Conservation (phyloP, 768 basidiomycete species). For the Serendipita vermifera region DNA sequence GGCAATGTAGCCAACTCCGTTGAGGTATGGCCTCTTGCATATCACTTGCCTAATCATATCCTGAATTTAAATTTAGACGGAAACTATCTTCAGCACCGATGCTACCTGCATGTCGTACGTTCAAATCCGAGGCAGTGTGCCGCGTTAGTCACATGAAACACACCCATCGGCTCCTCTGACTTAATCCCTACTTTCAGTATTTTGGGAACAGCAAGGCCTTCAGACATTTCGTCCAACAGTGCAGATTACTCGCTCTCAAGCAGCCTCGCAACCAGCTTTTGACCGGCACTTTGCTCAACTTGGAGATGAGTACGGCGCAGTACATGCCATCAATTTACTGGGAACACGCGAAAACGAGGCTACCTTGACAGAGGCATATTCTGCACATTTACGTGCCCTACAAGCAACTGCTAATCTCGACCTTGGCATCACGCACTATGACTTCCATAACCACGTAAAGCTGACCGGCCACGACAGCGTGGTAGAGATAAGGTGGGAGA, state of each 20-base stretch:
- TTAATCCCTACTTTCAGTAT: constrained; percentile 45
- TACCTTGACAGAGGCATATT: constrained; percentile 69
- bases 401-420: constrained; percentile 49
- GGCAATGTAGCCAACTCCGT: constrained; percentile 94
- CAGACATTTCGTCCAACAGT: constrained; percentile 91
- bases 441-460: constrained; percentile 80
- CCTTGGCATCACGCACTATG: constrained; percentile 75
- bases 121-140: constrained; percentile 91
- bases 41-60: not conserved
- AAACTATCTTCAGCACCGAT: constrained; percentile 77
- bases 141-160: constrained; percentile 65
- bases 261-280: constrained; percentile 91
- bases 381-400: constrained; percentile 55
- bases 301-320: constrained; percentile 68
- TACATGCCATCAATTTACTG: constrained; percentile 84
- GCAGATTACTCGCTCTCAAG: constrained; percentile 84
- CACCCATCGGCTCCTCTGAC: too few relatives aligned
- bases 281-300: constrained; percentile 84
- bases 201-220: constrained; percentile 96
- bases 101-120: constrained; percentile 83
- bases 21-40: constrained; percentile 43
- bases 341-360: constrained; percentile 89
- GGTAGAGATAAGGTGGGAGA: constrained; percentile 48
- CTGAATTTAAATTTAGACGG: constrained; percentile 43
- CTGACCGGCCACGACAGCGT: constrained; percentile 81